Evolutionary conservation across 805 yeast genomes (phyloP).

Genomic region (Debaryomyces maramus): DNA sequence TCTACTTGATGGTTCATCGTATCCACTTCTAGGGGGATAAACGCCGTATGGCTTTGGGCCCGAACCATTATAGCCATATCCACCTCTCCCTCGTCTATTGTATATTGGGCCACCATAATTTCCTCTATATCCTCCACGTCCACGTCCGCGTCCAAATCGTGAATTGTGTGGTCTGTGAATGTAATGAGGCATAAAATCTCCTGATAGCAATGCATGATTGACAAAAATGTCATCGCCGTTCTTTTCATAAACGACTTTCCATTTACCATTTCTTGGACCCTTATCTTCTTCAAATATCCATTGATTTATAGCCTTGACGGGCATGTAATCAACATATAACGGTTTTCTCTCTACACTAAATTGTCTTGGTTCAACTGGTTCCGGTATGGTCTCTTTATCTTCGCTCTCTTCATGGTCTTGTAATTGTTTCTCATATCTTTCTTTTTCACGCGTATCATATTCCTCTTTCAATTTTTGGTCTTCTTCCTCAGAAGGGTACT

Average conservation of each 20-base stretch:
- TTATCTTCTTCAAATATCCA: conserved; percentile 49
- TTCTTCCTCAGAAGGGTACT: conserved; percentile 32
- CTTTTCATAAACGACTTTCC: conserved; percentile 41
- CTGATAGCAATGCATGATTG: conserved; percentile 16
- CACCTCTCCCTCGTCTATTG: conserved; percentile 4
- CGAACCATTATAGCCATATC: conserved; percentile 1
- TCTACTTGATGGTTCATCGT: conserved; percentile 5
- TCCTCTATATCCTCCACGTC: conserved; percentile 2
- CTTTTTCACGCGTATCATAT: conserved; percentile 18
- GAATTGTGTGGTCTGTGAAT: conserved; percentile 3
- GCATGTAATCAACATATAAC: conserved; percentile 44
- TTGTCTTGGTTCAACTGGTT: conserved; percentile 19
- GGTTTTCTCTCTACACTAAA: conserved; percentile 20
- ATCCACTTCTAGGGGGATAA: conserved; percentile 4
- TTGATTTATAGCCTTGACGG: conserved; percentile 44
- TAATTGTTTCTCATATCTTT: conserved; percentile 19
- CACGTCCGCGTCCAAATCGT: conserved; percentile 9
- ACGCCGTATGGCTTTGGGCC: conserved; percentile 4
- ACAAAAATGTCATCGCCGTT: conserved; percentile 29
- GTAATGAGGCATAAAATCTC: conserved; percentile 18
- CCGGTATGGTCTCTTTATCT: conserved; percentile 10
- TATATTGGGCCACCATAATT: conserved; percentile 1
- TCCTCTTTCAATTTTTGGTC: conserved; percentile 17
- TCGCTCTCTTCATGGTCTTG: conserved; percentile 13
- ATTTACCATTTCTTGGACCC: conserved; percentile 45